Evolutionary conservation across 495 filamentous ascomycete species (phyloP), one percentile per base, ranked within the genome.

Genomic region (Entonaema liquescens): DNA sequence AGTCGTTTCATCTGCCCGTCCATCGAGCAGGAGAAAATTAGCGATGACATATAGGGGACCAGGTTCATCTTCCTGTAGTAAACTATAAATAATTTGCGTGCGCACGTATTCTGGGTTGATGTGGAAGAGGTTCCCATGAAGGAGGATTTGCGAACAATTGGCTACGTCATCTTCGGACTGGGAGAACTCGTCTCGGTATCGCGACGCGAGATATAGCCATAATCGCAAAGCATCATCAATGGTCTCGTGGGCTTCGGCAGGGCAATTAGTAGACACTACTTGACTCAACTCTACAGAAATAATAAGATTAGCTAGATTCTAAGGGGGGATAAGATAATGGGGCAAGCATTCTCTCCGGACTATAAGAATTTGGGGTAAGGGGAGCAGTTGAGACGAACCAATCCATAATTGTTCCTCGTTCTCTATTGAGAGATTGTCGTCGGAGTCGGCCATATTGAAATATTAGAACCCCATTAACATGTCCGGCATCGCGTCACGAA

Each of bases 341-440:
- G 29, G 3, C 15, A 8, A 42, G 12, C 28, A 57, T 57, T 33
- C 12, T 19, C 53, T 17, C 13, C 35, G 33, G 26, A 58, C 5
- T 26, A 52, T 0, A 5, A 28, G 25, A 3, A 28, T 13, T 25
- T 0, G 49, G 25, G 1, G 26, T 15, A 8, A 12, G 5, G 25
- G 26, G 49, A 53, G 49, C 11, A 57, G 17, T 31, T 1, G 19
- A 36, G 15, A 82, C 89, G 77, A 75, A 97, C 95, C 92, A 81
- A 89, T 83, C 95, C 95, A 98, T 82, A 98, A 95, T 81, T 97
- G 92, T 78, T 94, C 87, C 83, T 95, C 93, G 80, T 88, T 91
- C 79, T 97, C 93, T 77, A 92, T 83, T 73, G 82, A 83, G 78
- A 87, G 89, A 72, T 84, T 87, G 71, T 86, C 87, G 79, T 92